phyloP scores from a whole-genome alignment of 1,284 basidiomycete genomes.

The Irpex sp. region DNA sequence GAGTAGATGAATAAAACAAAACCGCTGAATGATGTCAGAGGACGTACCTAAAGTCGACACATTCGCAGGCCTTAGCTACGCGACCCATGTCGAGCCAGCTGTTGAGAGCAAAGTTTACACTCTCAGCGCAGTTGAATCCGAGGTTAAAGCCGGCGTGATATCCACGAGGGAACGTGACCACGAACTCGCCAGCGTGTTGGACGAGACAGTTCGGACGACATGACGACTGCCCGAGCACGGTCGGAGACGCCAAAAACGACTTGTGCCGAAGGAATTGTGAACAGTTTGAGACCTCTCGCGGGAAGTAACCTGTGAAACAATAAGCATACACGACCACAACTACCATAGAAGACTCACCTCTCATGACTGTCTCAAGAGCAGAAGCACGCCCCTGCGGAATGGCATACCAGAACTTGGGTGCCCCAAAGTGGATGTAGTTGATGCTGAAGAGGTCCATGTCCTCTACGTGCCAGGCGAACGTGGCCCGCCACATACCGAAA shows the following conservation, averaged over 20 bases:
- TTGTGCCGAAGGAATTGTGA: slow-evolving; percentile 96
- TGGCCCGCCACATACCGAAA: slow-evolving; percentile 99
- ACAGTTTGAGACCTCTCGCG: slow-evolving; percentile 78
- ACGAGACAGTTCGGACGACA: slow-evolving; percentile 87
- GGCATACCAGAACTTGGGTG: slow-evolving; percentile 96
- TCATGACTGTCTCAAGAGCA: slow-evolving; percentile 78
- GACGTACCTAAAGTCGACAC: slow-evolving; percentile 74
- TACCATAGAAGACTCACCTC: slow-evolving; percentile 41
- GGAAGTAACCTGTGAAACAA: slow-evolving; percentile 66
- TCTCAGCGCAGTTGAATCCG: slow-evolving; percentile 97
- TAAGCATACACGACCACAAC: too few relatives aligned
- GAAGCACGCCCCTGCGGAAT: slow-evolving; percentile 82
- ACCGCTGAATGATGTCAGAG: neutral
- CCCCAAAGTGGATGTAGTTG: slow-evolving; percentile 99
- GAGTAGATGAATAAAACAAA: neutral
- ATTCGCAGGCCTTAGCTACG: slow-evolving; percentile 77
- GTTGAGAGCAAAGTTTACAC: slow-evolving; percentile 95
- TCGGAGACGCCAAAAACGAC: slow-evolving; percentile 91
- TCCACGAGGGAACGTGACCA: slow-evolving; percentile 91
- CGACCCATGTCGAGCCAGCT: slow-evolving; percentile 90
- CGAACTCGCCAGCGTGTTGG: slow-evolving; percentile 89
- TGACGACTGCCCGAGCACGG: slow-evolving; percentile 71
- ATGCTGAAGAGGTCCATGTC: slow-evolving; percentile 98
- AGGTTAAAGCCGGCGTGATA: slow-evolving; percentile 98
- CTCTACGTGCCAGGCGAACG: slow-evolving; percentile 99